A percentile compares a stretch with the other conserved stretches of the same genome.
phyloP scores from a whole-genome alignment of 2,329 filamentous ascomycete species.

The Fusarium dimerum region DNA sequence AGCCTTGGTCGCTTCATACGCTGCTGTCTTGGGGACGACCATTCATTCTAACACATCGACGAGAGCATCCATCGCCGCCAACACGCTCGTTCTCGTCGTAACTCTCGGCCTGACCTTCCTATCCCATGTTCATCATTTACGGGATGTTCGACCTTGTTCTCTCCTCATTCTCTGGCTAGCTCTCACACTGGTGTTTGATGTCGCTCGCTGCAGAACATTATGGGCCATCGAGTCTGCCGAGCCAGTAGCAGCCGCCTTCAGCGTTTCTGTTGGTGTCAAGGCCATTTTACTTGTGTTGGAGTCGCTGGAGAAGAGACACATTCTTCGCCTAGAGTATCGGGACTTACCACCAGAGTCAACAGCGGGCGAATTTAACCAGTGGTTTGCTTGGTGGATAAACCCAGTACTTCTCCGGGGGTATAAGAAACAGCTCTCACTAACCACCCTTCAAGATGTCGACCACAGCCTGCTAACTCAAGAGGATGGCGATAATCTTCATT shows the following conservation, averaged over 20 bases:
- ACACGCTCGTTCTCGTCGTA: no score
- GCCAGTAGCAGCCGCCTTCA: slow-evolving; percentile 30
- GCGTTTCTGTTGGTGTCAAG: slow-evolving; percentile 29
- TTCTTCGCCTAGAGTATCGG: slow-evolving; percentile 14
- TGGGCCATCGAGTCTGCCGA: slow-evolving; percentile 32
- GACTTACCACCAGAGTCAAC: slow-evolving; percentile 34
- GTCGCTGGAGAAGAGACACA: slow-evolving; percentile 31
- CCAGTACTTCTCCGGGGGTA: slow-evolving; percentile 30
- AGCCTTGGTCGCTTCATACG: no score
- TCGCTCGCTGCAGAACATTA: slow-evolving; percentile 34
- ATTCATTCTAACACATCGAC: no score
- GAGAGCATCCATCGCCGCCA: no score
- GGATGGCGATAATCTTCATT: no score
- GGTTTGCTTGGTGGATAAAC: slow-evolving; percentile 41
- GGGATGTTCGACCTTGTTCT: slow-evolving; percentile 31
- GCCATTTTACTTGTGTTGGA: slow-evolving; percentile 33
- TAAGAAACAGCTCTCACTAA: slow-evolving; percentile 21
- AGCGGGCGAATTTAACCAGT: slow-evolving; percentile 35
- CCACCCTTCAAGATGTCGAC: slow-evolving; percentile 30
- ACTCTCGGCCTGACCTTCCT: no score
- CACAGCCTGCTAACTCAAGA: slow-evolving; percentile 28
- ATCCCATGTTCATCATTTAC: no score
- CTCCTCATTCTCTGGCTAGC: slow-evolving; percentile 36
- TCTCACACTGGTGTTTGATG: slow-evolving; percentile 35
- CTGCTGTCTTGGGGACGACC: no score